Evolutionary conservation across 2,329 filamentous ascomycete genomes (phyloP).

Genomic region (Epichloe gansuensis): DNA sequence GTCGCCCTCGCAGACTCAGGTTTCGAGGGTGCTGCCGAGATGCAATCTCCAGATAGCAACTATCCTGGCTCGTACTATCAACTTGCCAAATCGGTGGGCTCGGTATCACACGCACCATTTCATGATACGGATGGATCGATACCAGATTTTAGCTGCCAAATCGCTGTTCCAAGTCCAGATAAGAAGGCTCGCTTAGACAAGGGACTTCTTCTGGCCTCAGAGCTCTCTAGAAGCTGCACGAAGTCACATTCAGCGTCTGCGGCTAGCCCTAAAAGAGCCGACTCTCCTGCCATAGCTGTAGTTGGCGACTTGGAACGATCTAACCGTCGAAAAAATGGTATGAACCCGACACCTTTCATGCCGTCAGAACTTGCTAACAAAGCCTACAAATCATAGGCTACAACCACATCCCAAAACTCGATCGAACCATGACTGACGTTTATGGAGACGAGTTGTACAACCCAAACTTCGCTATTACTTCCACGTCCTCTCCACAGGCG

Average conservation of each 20-base stretch:
- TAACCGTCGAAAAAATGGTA: constrained; percentile 43
- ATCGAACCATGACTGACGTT: constrained; percentile 74
- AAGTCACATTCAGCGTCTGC: constrained; percentile 41
- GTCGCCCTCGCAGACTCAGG: constrained; percentile 40
- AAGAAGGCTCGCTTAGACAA: constrained; percentile 27
- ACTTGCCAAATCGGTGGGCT: constrained; percentile 31
- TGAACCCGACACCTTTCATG: constrained; percentile 11
- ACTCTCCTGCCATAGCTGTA: constrained; percentile 46
- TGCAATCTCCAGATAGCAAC: constrained; percentile 20
- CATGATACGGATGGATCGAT: constrained; percentile 25
- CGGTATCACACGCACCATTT: constrained; percentile 28
- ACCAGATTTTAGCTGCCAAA: constrained; percentile 27
- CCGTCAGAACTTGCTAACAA: constrained; percentile 13
- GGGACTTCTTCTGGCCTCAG: constrained; percentile 31
- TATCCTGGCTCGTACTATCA: constrained; percentile 30
- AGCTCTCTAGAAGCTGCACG: constrained; percentile 27
- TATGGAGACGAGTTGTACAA: constrained; percentile 79
- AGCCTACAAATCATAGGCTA: constrained; percentile 35
- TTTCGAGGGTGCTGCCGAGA: constrained; percentile 32
- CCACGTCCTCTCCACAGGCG: constrained; percentile 37
- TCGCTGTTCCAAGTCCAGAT: constrained; percentile 23
- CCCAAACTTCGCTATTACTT: constrained; percentile 48
- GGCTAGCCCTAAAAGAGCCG: constrained; percentile 43
- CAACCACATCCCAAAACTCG: constrained; percentile 56
- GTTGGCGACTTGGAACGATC: constrained; percentile 35